A percentile compares a stretch with the other conserved stretches of the same genome.
Evolutionary conservation across 2,329 filamentous ascomycete genomes (phyloP).

Genomic region (Apiospora arundinis): DNA sequence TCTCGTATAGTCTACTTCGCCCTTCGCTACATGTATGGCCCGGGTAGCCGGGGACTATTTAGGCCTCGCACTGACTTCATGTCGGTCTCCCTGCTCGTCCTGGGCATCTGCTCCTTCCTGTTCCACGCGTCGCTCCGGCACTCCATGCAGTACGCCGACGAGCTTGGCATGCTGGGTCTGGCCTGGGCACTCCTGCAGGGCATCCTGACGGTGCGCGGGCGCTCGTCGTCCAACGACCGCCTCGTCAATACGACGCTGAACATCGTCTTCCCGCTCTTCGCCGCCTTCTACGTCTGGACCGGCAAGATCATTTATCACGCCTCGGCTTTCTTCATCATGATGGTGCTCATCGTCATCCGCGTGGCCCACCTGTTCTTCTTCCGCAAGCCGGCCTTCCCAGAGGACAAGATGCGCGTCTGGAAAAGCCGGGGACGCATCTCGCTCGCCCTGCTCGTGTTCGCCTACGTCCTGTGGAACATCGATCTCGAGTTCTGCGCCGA

Average conservation of each 20-base stretch:
- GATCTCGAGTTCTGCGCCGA: conserved; percentile 59
- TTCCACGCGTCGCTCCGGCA: conserved; percentile 54
- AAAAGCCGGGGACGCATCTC: conserved; percentile 33
- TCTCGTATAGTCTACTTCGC: conserved; percentile 47
- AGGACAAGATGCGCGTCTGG: conserved; percentile 37
- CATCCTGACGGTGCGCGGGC: conserved; percentile 49
- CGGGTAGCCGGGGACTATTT: conserved; percentile 39
- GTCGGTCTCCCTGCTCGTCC: conserved; percentile 47
- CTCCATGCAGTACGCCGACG: conserved; percentile 55
- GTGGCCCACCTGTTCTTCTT: conserved; percentile 44
- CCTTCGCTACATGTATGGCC: conserved; percentile 45
- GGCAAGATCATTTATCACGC: conserved; percentile 52
- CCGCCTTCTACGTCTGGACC: conserved; percentile 49
- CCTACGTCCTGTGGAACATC: conserved; percentile 63
- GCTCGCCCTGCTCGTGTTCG: conserved; percentile 44
- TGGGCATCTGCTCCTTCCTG: conserved; percentile 50
- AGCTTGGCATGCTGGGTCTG: conserved; percentile 64
- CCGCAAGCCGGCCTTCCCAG: conserved; percentile 37
- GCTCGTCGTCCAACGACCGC: conserved; percentile 42
- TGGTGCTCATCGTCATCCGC: conserved; percentile 42
- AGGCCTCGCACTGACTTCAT: conserved; percentile 46
- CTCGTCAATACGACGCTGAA: conserved; percentile 47
- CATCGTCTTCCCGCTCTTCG: conserved; percentile 47
- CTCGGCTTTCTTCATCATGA: conserved; percentile 43
- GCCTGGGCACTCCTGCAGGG: conserved; percentile 59